Evolutionary conservation across 805 yeast species (phyloP).

Genomic region (Lipomyces sp.): DNA sequence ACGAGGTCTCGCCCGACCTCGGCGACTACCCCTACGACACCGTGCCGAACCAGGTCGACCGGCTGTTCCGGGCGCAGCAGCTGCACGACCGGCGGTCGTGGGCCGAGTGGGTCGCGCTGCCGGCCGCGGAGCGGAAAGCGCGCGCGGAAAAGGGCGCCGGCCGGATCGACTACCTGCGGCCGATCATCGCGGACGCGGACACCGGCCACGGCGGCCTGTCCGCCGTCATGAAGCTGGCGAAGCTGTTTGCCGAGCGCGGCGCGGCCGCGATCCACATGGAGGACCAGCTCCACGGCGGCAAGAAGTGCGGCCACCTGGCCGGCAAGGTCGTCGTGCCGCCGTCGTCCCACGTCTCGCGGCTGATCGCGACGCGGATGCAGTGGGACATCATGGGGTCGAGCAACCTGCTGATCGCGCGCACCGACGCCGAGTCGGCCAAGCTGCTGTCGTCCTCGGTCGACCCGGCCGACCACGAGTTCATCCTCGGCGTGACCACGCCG

Average conservation of each 20-base stretch:
- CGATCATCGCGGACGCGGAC: slow-evolving; percentile 65
- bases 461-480: slow-evolving; percentile 55
- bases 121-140: slow-evolving; percentile 32
- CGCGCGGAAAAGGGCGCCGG: slow-evolving; percentile 31
- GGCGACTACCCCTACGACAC: slow-evolving; percentile 70
- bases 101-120: slow-evolving; percentile 40
- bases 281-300: slow-evolving; percentile 63
- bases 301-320: slow-evolving; percentile 61
- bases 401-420: slow-evolving; percentile 57
- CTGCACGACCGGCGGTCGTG: slow-evolving; percentile 54
- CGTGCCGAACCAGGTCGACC: slow-evolving; percentile 63
- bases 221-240: slow-evolving; percentile 62
- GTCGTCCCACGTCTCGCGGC: slow-evolving; percentile 51
- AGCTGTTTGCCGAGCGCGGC: slow-evolving; percentile 62
- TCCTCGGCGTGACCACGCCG: slow-evolving; percentile 45
- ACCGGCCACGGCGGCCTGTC: slow-evolving; percentile 65
- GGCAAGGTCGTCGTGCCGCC: slow-evolving; percentile 64
- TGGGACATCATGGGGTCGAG: slow-evolving; percentile 63
- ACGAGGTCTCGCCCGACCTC: slow-evolving; percentile 63
- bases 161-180: slow-evolving; percentile 52
- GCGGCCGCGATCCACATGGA: slow-evolving; percentile 66
- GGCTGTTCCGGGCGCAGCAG: slow-evolving; percentile 56
- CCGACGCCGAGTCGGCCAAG: slow-evolving; percentile 56
- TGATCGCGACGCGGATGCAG: slow-evolving; percentile 57
- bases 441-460: slow-evolving; percentile 52